phyloP scores from a whole-genome alignment of 352 stramenopile genomes.

The Phytopythium vexans region DNA sequence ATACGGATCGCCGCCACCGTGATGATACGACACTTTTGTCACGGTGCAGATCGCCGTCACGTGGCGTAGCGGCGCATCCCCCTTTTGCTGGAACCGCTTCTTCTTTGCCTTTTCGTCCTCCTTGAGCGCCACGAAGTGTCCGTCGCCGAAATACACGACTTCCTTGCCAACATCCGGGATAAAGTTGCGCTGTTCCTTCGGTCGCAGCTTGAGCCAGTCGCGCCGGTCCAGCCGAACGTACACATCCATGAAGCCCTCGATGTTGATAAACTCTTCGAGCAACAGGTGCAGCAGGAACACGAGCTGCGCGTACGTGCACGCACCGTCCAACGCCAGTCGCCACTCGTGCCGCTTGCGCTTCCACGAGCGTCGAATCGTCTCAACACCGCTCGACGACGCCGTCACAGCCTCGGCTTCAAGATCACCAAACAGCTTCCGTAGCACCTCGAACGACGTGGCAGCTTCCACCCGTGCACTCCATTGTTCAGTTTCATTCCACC shows the following conservation, averaged over 20 bases:
- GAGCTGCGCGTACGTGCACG: constrained; percentile 66
- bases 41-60: constrained; percentile 63
- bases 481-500: constrained; percentile 37
- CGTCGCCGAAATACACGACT: constrained; percentile 80
- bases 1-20: constrained; percentile 80
- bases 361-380: constrained; percentile 70
- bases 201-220: constrained; percentile 75
- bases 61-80: constrained; percentile 42
- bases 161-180: constrained; percentile 62
- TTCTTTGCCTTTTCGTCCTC: constrained; percentile 76
- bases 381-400: constrained; percentile 31
- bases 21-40: constrained; percentile 67
- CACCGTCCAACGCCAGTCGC: constrained; percentile 58
- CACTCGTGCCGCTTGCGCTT: constrained; percentile 73
- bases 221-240: constrained; percentile 63
- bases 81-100: constrained; percentile 73
- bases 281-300: constrained; percentile 71
- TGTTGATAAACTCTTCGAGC: constrained; percentile 73
- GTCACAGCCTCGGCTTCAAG: constrained; percentile 55
- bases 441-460: constrained; percentile 22
- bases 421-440: constrained; percentile 46
- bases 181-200: constrained; percentile 73
- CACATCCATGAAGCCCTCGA: constrained; percentile 79
- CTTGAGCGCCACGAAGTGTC: constrained; percentile 71
- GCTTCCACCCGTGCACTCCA: constrained; percentile 44